Evolutionary conservation across 140 eudicot species (phyloP).

Genomic region (Anethum foeniculum): DNA sequence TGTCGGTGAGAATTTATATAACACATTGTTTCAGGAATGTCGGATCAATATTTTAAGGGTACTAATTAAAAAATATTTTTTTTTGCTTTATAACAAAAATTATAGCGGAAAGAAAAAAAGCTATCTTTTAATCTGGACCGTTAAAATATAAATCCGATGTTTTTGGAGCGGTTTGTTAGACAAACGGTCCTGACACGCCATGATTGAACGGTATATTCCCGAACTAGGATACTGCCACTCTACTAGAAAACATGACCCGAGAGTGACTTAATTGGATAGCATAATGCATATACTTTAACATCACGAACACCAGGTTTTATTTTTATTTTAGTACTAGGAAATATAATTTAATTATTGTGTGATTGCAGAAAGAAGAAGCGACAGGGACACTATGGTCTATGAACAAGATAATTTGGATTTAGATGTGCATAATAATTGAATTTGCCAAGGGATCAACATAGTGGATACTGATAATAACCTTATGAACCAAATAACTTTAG

Average conservation of each 20-base stretch:
- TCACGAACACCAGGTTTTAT: not conserved
- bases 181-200: no score
- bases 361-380: not conserved
- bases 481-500: not conserved
- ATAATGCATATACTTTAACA: not conserved
- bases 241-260: not conserved
- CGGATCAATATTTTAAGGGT: no score
- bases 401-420: not conserved
- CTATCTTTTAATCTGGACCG: no score
- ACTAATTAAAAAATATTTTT: no score
- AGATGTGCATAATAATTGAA: not conserved
- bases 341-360: not conserved
- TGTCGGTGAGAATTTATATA: no score
- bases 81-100: no score
- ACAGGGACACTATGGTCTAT: not conserved
- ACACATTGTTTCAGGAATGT: no score
- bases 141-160: no score
- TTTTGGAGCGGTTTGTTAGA: no score
- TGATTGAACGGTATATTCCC: conserved; percentile 1
- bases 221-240: not conserved
- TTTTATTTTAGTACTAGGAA: not conserved
- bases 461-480: conserved; percentile 8
- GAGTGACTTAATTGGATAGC: not conserved
- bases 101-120: no score
- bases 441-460: not conserved